Evolutionary conservation across 805 yeast genomes (phyloP).

Genomic region (Hanseniaspora taiwanica): DNA sequence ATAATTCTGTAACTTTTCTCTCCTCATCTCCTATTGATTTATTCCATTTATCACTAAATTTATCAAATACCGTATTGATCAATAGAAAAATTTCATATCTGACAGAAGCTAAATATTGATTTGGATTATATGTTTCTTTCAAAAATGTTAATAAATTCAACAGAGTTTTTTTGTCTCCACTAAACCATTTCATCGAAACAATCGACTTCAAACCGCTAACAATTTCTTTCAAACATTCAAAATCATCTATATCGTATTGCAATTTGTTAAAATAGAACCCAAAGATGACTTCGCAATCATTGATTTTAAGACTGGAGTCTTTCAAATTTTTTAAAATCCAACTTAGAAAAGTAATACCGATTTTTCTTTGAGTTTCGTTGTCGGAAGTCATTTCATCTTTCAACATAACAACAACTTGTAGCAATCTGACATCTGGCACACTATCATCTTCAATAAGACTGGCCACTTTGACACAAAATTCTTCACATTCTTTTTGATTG

Average conservation of each 20-base stretch:
- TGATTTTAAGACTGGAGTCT: slow-evolving; percentile 20
- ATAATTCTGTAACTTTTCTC: slow-evolving; percentile 9
- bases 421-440: slow-evolving; percentile 23
- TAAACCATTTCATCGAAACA: slow-evolving; percentile 37
- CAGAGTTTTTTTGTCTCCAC: slow-evolving; percentile 7
- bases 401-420: slow-evolving; percentile 42
- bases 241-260: slow-evolving; percentile 34
- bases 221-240: slow-evolving; percentile 36
- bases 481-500: slow-evolving; percentile 19
- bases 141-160: slow-evolving; percentile 25
- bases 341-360: slow-evolving; percentile 33
- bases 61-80: slow-evolving; percentile 26
- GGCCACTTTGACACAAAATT: slow-evolving; percentile 21
- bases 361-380: slow-evolving; percentile 37
- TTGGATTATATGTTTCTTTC: slow-evolving; percentile 37
- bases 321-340: slow-evolving; percentile 23
- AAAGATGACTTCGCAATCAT: slow-evolving; percentile 27
- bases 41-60: slow-evolving; percentile 14
- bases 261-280: slow-evolving; percentile 53
- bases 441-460: slow-evolving; percentile 11
- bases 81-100: slow-evolving; percentile 48
- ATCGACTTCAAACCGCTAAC: slow-evolving; percentile 42
- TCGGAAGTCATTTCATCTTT: slow-evolving; percentile 55
- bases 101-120: slow-evolving; percentile 44
- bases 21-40: background rate